These are phyloP conservation scores for Trichoderma citrinoviride DNA, from an alignment of 2,329 filamentous ascomycete genomes.

Conservation along the genomic window DNA sequence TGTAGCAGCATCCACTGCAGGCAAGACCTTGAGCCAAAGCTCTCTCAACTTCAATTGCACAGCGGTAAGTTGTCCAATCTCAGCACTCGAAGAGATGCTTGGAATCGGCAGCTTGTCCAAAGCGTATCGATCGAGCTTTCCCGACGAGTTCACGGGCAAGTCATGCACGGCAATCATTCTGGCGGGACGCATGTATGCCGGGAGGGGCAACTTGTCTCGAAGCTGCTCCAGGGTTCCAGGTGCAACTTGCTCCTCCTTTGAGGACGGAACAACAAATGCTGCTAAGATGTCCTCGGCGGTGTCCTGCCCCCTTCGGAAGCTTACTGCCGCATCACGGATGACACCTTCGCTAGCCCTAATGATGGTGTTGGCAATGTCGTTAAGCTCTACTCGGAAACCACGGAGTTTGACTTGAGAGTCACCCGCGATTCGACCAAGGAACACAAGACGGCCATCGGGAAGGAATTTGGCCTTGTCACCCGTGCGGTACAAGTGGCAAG, in stretches of 20 bases:
- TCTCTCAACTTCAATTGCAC: neutral
- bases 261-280: slow-evolving; percentile 29
- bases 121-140: slow-evolving; percentile 35
- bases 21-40: neutral
- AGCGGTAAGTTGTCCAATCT: neutral
- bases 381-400: slow-evolving; percentile 46
- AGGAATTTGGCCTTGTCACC: slow-evolving; percentile 40
- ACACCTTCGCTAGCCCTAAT: slow-evolving; percentile 25
- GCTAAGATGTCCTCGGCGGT: slow-evolving; percentile 27
- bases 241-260: neutral
- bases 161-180: slow-evolving; percentile 28
- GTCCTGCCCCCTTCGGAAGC: slow-evolving; percentile 27
- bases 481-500: slow-evolving; percentile 39
- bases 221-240: neutral
- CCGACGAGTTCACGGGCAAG: slow-evolving; percentile 32
- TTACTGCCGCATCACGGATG: slow-evolving; percentile 24
- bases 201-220: slow-evolving; percentile 27
- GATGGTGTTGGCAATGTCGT: slow-evolving; percentile 36
- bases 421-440: slow-evolving; percentile 40
- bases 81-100: neutral
- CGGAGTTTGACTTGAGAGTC: slow-evolving; percentile 48
- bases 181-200: slow-evolving; percentile 37
- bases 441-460: slow-evolving; percentile 35
- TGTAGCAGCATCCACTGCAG: slow-evolving; percentile 13
- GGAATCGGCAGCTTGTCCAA: slow-evolving; percentile 28